phyloP scores from a whole-genome alignment of 1,139 yeast species.

The Geotrichum armillariae region DNA sequence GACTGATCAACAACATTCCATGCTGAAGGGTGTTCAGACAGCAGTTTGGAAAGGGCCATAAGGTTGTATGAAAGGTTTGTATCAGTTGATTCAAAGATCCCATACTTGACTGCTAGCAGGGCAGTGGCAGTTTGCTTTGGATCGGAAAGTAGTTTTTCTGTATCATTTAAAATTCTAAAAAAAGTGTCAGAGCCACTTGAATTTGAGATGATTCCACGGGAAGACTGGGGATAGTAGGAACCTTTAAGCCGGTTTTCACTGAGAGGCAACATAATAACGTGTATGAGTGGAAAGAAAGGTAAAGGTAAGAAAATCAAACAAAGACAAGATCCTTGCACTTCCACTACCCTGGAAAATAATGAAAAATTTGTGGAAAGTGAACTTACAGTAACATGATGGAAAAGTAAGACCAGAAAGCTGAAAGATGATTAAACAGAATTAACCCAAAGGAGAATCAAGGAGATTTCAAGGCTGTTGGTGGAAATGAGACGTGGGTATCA shows the following conservation, averaged over 20 bases:
- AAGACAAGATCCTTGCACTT: too few relatives aligned
- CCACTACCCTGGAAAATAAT: too few relatives aligned
- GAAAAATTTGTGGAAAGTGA: neutral
- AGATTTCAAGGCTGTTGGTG: too few relatives aligned
- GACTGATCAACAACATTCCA: constrained; percentile 35
- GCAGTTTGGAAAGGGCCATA: constrained; percentile 30
- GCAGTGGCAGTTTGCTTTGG: constrained; percentile 35
- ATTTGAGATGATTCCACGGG: neutral
- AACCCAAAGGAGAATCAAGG: too few relatives aligned
- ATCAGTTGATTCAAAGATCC: constrained; percentile 33
- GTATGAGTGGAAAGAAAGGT: neutral
- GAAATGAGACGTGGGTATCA: too few relatives aligned
- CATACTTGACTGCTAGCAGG: constrained; percentile 34
- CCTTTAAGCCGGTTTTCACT: constrained; percentile 7
- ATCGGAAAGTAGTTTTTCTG: constrained; percentile 33
- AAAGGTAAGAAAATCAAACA: neutral
- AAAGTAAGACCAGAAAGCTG: neutral
- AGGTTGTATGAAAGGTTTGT: constrained; percentile 30
- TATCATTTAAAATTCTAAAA: constrained; percentile 12
- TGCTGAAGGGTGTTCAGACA: constrained; percentile 30
- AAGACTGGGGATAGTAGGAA: constrained; percentile 4
- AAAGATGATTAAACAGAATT: neutral
- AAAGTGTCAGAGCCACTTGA: constrained; percentile 13
- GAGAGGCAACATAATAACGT: neutral
- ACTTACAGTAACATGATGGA: neutral